Base-by-base conservation (phyloP, 441 rosid species). In the Pelargonium fulgidum region DNA sequence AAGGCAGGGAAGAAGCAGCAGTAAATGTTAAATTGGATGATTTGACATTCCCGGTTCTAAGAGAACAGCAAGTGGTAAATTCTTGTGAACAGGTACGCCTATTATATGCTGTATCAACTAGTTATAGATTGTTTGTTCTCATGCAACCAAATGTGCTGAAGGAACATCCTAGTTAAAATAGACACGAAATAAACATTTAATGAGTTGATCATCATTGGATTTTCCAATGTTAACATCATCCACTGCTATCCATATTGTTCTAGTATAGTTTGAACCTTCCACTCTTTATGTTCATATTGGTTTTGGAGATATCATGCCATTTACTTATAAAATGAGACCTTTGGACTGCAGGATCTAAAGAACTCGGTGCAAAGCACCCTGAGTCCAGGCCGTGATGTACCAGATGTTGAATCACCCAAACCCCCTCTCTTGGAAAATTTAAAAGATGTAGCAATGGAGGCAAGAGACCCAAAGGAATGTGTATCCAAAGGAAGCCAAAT, bases 41-140 rank as follows among this genome's bases (percentile, higher is more conserved):
- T 73, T 77, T 77, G 50, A 62, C 68, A 50, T 39, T 71, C 64
- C 69, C 77, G 17, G 7, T 68, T 68, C 64, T 13, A n/a, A 47
- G 72, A 14, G 73, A 77, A 66, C 41, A 45, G 62, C 72, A 50
- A 45, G 52, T 68, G 50, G 48, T n/a, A 64, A 73, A 71, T 68
- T 69, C 75, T 67, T 67, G 68, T 68, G 67, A 75, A 68, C 83
- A 83, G 90, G 91, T 87, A 67, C 72, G 78, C 65, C 74, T 71
- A 26, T 59, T 64, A 16, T 11, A 68, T 63, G 16, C 52, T 44
- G 1, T 7, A 19, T 41, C 58, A 68, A 59, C 29, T 65, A 4
- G 2, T 22, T 42, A n/a, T 12, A 36, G 45, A 72, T 61, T 13
- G 20, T 26, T 50, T 24, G 64, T 39, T 64, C 65, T n/a, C 3